Base-by-base conservation (phyloP, 2,329 filamentous ascomycete genomes). In the Metarhizium robertsii region DNA sequence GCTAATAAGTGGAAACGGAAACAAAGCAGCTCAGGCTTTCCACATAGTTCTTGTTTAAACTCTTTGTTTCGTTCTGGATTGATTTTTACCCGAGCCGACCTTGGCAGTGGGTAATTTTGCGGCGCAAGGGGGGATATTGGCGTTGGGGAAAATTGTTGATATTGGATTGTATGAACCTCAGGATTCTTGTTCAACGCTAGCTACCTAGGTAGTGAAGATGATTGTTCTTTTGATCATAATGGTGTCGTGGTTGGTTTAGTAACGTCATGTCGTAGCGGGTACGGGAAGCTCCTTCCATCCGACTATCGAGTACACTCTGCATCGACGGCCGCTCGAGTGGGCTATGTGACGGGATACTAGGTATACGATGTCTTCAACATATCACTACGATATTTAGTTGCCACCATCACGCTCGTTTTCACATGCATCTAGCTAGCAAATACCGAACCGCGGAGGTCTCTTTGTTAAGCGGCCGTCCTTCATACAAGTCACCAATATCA, bases 81-180 rank as follows among this genome's bases (percentile, higher is more conserved):
- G 6, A 2, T 5, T 6, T 18, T 18, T 30, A 10, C 16, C 30
- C 18, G 13, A 48, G 16, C 52, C 30, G 29, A 11, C 48, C 47
- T 53, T 52, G 57, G 58, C 54, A 55, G 58, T 55, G 38, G 36
- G 51, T 45, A 56, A 57, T 59, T 59, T 30, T 48, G 25, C 13
- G 45, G 45, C 45, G 45, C 25, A 59, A 57, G 55, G 52, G 55
- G 52, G 54, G 43, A 55, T 53, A 47, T 32, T 25, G 54, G 54
- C 36, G 54, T 53, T 55, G 48, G 20, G 30, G 47, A 30, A 42
- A 38, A n/a, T 16, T 16, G 16, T 20, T 25, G 13, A 36, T 46
- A 52, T 45, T 32, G 49, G 25, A 47, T 18, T 56, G 34, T 32
- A 36, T 53, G 42, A 30, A 40, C 11, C 13, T 48, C 4, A 30